These are phyloP conservation scores for Corylus avellana DNA, from an alignment of 306 rosid genomes.

Conservation along the genomic window DNA sequence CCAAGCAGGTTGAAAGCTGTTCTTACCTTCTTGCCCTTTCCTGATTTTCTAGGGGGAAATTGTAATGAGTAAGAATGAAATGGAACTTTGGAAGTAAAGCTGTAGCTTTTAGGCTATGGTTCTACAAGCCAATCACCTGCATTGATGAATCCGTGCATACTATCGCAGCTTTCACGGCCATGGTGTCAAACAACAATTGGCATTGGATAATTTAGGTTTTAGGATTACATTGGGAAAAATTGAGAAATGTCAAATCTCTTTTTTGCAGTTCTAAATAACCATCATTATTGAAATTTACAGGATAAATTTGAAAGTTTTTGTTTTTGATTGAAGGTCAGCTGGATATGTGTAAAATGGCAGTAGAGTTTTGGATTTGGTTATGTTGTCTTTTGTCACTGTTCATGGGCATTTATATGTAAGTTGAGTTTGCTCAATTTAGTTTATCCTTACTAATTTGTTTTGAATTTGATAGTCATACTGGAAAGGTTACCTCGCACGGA, in stretches of 20 bases:
- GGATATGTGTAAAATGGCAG: background rate
- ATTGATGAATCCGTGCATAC: background rate
- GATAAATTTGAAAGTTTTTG: background rate
- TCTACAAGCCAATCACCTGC: background rate
- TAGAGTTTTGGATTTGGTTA: background rate
- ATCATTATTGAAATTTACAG: background rate
- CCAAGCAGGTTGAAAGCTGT: background rate
- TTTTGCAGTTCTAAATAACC: background rate
- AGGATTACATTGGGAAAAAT: background rate
- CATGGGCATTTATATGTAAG: background rate
- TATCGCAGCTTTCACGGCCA: background rate
- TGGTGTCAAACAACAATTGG: background rate
- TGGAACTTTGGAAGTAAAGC: background rate
- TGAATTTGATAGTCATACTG: slow-evolving; percentile 58
- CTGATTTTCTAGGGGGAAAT: background rate
- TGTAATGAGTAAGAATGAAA: background rate
- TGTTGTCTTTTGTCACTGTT: background rate
- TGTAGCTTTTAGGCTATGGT: background rate
- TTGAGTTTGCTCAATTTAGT: background rate
- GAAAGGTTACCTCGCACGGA: slow-evolving; percentile 77
- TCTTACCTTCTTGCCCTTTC: background rate
- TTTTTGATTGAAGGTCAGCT: background rate
- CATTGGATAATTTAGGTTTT: background rate
- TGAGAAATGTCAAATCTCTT: background rate
- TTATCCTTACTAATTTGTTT: background rate